Evolutionary conservation across 2,329 filamentous ascomycete genomes (phyloP), one percentile per base, ranked within the genome.

Genomic region (Aplosporella prunicola): DNA sequence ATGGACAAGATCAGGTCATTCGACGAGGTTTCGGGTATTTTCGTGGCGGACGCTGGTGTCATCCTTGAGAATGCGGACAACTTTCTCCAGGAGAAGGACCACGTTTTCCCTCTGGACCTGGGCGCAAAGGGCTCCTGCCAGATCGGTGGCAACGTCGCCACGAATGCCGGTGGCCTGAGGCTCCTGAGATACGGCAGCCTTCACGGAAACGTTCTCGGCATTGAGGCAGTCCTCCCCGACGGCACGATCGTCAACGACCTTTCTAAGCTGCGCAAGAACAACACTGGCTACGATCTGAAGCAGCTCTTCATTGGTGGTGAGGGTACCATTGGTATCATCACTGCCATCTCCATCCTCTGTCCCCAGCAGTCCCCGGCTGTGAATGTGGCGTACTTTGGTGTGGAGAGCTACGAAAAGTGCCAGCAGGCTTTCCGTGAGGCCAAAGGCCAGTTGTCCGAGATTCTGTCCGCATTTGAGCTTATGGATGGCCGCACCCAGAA

Each of bases 61-160:
- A 86, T 98, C 43, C 73, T 98, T 10, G 91, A 98, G 64, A 74
- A 80, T 3, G 87, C 82, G 5, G 91, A 98, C 62, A 78, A 82
- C 49, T 91, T 81, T 56, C 72, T 98, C 29, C 84, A 82, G 5
- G 77, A 93, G 59, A 78, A 75, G 49, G 78, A 79, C 32, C 80
- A 95, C 64, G 81, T 98, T 51, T 98, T 96, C 66, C 91, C 91
- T 14, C 72, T 98, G 30, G 93, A 98, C 57, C 75, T 98, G n/a
- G 93, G 89, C 37, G 91, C 91, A 10, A 98, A 98, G 66, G 91
- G 91, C 2, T 94, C 86, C 5, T 96, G 91, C 62, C 88, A 96
- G 43, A 81, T 98, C 45, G 91, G 93, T 48, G 91, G 91, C 34
- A 98, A 96, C 57, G 80, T 98, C 7, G 80, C 91, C 5, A 95